Base-by-base conservation (phyloP, 2,329 filamentous ascomycete genomes). In the Cladosporium sp. region DNA sequence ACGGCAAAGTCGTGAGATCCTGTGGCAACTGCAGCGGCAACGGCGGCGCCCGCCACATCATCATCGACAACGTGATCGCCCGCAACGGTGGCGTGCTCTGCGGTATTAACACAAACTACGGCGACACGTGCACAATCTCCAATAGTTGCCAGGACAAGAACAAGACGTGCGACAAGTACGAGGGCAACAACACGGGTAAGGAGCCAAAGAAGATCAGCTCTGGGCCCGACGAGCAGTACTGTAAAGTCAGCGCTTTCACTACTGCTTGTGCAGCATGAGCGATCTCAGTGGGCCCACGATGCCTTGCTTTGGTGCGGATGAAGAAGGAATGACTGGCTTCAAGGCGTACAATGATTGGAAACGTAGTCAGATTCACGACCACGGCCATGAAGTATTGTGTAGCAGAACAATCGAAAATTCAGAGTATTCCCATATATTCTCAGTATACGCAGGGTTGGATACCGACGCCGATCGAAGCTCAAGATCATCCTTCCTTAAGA, bases 101-200 rank as follows among this genome's bases (percentile, higher is more conserved):
- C 25, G 53, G 53, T 28, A 56, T 56, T 8, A 56, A 56, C 28
- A 56, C 53, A 18, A 56, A 56, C n/a, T 56, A 56, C 10, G 53
- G 39, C 23, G 39, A 59, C 34, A 59, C 23, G 4, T 21, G 30
- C 36, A 59, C 57, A 1, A 39, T 26, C 34, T 59, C 57, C 23
- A 59, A 43, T 23, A 59, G 23, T 14, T 59, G 39, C 14, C 21
- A 58, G 3, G 21, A 26, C 6, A 39, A 34, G 10, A 23, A 56
- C 30, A 56, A 26, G 16, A 23, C 23, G 5, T 43, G 57, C 34
- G 57, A 48, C 23, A 59, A 48, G 34, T 46, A 46, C n/a, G 54
- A 58, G 28, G 54, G 34, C 23, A 34, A 58, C 5, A 39, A 58
- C 30, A 34, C 25, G 5, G 30, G 28, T 23, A 23, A 34, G 25